A percentile compares a stretch with the other conserved stretches of the same genome.
Evolutionary conservation across 192 early-diverging fungal species (phyloP).

Genomic region (Gryganskiella cystojenkinii): DNA sequence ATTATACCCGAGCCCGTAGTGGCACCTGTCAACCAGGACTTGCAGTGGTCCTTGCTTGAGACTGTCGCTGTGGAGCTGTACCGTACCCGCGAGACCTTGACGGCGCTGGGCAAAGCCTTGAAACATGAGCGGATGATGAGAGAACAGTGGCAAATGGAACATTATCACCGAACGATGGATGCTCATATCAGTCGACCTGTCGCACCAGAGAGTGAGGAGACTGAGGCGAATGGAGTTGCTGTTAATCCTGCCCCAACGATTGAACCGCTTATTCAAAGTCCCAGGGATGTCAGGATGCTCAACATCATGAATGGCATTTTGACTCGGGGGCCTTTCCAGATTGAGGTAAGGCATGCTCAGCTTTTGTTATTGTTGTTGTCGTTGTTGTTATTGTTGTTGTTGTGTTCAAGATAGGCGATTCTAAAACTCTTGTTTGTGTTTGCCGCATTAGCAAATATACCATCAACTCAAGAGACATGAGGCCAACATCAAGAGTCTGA

Average conservation of each 20-base stretch:
- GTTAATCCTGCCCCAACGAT: background rate
- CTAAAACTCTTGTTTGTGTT: background rate
- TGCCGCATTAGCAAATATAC: slow-evolving; percentile 16
- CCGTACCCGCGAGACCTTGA: slow-evolving; percentile 24
- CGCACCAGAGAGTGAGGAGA: background rate
- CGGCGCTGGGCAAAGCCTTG: slow-evolving; percentile 30
- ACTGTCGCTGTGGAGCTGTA: slow-evolving; percentile 43
- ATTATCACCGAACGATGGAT: slow-evolving; percentile 13
- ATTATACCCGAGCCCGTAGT: slow-evolving; percentile 46
- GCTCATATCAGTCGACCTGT: background rate
- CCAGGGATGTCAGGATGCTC: slow-evolving; percentile 24
- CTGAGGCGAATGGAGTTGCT: background rate
- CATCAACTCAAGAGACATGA: slow-evolving; percentile 47
- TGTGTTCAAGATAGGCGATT: background rate
- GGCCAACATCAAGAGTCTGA: slow-evolving; percentile 24
- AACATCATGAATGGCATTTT: slow-evolving; percentile 21
- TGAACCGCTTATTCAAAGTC: slow-evolving; percentile 5
- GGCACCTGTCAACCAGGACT: slow-evolving; percentile 22
- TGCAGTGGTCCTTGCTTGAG: slow-evolving; percentile 30
- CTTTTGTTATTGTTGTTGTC: background rate
- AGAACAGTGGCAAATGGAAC: slow-evolving; percentile 27
- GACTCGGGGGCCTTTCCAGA: slow-evolving; percentile 21
- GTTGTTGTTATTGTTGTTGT: background rate
- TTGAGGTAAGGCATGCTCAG: slow-evolving; percentile 12
- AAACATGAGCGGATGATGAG: slow-evolving; percentile 29